Base-by-base conservation (phyloP, 2,329 filamentous ascomycete species). In the Penicillium vulpinum region DNA sequence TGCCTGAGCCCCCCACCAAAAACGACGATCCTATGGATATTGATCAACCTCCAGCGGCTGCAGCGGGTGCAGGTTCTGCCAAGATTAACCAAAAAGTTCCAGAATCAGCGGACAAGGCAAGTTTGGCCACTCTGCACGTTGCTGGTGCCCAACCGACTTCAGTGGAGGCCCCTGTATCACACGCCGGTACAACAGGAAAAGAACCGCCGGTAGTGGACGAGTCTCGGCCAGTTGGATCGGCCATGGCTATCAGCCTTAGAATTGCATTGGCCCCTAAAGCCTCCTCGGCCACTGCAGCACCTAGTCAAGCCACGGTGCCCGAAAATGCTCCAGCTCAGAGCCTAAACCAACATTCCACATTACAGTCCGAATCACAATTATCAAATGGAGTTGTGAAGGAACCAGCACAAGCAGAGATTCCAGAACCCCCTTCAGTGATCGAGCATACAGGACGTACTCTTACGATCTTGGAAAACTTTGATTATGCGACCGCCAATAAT, bases 401-500 rank as follows among this genome's bases (percentile, higher is more conserved):
- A 48, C 54, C 67, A 35, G 51, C 59, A 53, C 62, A 66, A 54
- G 63, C 71, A 4, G 65, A 66, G 36, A 58, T 67, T 29, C 68
- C 70, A 24, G 63, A 65, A 24, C 61, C 67, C n/a, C 72, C 71
- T 45, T 67, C 73, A 53, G 65, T 77, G 15, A 77, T 80, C 59
- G 80, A 79, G 66, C 73, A 83, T 29, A 81, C 81, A 10, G 81
- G 82, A 18, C 80, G 84, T 29, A 83, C 83, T 51, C 77, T 87
- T 10, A 76, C 87, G 6, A 82, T 85, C 51, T 78, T 90, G 11
- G 78, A 83, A 63, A 79, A 82, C 47, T 84, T 86, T 66, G 80
- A 84, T 52, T 75, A 81, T 44, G 80, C 81, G 62, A 80, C 82
- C 49, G 81, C 81, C 55, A 80, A 83, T 51, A 76, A 80, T 43